These are phyloP conservation scores for Neoarthrinium moseri DNA, from an alignment of 2,329 filamentous ascomycete genomes.

Conservation along the genomic window DNA sequence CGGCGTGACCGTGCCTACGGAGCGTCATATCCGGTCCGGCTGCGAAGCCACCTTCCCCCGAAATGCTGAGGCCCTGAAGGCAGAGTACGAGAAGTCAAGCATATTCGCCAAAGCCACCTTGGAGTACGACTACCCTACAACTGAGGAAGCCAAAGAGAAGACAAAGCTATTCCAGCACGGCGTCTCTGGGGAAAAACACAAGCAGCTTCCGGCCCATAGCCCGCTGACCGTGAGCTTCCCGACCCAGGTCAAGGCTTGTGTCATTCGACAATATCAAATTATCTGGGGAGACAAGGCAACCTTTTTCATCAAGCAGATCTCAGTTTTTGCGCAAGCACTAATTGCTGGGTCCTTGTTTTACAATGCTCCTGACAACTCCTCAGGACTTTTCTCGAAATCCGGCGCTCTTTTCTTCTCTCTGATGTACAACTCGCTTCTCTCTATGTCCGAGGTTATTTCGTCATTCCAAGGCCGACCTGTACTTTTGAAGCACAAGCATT, in stretches of 20 bases:
- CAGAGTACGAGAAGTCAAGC: conserved; percentile 49
- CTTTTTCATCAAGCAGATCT: conserved; percentile 60
- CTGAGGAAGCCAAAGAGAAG: background rate
- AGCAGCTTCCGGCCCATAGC: conserved; percentile 43
- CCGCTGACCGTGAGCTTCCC: conserved; percentile 45
- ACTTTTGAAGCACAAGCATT: conserved; percentile 56
- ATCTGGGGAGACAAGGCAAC: conserved; percentile 64
- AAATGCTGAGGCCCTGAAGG: conserved; percentile 41
- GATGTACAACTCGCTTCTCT: conserved; percentile 59
- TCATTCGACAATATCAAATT: conserved; percentile 63
- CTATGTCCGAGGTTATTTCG: conserved; percentile 65
- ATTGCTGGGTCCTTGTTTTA: conserved; percentile 69
- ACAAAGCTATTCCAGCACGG: conserved; percentile 5
- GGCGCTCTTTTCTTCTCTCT: conserved; percentile 65
- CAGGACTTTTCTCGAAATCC: conserved; percentile 62
- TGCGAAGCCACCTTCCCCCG: conserved; percentile 42
- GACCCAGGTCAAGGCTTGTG: conserved; percentile 55
- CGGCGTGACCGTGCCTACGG: conserved; percentile 64
- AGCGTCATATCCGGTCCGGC: conserved; percentile 57
- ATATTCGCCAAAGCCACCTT: background rate
- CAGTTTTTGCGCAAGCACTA: conserved; percentile 57
- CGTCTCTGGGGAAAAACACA: conserved; percentile 23
- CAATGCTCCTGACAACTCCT: conserved; percentile 54
- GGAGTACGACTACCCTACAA: conserved; percentile 6
- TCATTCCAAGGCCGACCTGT: conserved; percentile 61